Percentiles rank a stretch among this genome's conserved stretches.
phyloP scores from a whole-genome alignment of 176 grass and related monocot species.

The Rhynchospora pubera region DNA sequence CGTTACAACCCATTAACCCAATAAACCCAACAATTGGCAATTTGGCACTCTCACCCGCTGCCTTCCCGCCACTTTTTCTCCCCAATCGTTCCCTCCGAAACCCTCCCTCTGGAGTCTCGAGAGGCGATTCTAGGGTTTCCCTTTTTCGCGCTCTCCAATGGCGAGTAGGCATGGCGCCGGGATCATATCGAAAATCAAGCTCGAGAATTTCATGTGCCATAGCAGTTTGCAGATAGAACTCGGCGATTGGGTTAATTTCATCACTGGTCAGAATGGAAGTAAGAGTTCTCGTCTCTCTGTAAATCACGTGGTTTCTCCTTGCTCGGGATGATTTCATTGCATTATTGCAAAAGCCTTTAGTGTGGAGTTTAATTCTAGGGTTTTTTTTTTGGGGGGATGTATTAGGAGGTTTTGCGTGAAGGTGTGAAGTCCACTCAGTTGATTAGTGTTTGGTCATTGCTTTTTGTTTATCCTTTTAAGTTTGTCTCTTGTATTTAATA shows the following conservation, averaged over 20 bases:
- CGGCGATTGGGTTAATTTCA: constrained; percentile 66
- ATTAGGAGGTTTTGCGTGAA: neutral
- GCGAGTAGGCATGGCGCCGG: constrained; percentile 35
- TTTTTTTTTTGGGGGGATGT: neutral
- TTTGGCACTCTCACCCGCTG: neutral
- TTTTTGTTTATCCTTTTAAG: neutral
- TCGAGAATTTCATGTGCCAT: constrained; percentile 99
- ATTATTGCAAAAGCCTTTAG: neutral
- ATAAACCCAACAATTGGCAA: no score
- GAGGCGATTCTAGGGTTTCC: constrained; percentile 21
- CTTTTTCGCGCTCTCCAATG: neutral
- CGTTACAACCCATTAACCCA: no score
- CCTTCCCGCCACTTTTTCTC: no score
- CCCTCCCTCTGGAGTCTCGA: neutral
- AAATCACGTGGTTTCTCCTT: neutral
- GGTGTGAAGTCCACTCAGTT: neutral
- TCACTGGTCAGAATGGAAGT: constrained; percentile 96
- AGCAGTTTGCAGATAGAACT: constrained; percentile 72
- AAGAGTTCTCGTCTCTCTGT: neutral
- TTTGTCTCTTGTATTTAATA: neutral
- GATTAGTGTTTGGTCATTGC: neutral
- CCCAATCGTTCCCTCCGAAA: no score
- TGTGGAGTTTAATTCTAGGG: neutral
- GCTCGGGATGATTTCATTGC: neutral
- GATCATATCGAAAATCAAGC: constrained; percentile 52